Evolutionary conservation across 768 basidiomycete species (phyloP), one percentile per base, ranked within the genome.

Genomic region (Pleurotus tuber-regium): DNA sequence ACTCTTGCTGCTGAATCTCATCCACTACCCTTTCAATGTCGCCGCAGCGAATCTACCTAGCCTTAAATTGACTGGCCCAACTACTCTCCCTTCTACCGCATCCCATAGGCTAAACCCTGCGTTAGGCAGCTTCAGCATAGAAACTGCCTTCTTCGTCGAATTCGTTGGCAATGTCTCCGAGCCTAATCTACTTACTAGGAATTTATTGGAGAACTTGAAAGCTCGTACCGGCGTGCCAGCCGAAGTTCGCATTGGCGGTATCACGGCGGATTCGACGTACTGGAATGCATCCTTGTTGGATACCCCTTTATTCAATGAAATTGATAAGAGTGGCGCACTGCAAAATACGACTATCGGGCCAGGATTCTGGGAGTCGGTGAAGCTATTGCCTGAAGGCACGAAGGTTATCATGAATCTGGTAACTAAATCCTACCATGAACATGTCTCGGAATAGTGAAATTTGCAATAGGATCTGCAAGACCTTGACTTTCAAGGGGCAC

Each of bases 51-150:
- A 33, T 31, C 56, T 63, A 30, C 53, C 59, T 7, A 61, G 50
- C 10, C 43, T 78, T 44, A 73, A 62, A 24, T 65, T 79, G 4
- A 29, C 56, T 36, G 76, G 76, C n/a, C 69, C 74, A 12, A 57
- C 75, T 2, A 63, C 66, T 2, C 69, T 79, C 19, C 77, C 78
- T 4, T 47, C 47, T 4, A 70, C 71, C 51, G 77, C 77, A 0
- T 80, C 78, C 3, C 67, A 72, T 12, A 54, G 60, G 7, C 62
- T 80, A 2, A 61, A 75, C 48, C 77, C 74, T 1, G 64, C 75
- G 8, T 62, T 81, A 21, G 77, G 70, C 21, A 78, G 77, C 51
- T 80, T 80, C 63, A 79, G 77, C 55, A 74, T 81, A 43, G 78
- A 81, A 63, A 80, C 76, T 0, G 78, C 77, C 1, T 79, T 76